These are phyloP conservation scores for Nothophaeocryptopus gaeumannii DNA, from an alignment of 2,329 filamentous ascomycete species.

Conservation along the genomic window DNA sequence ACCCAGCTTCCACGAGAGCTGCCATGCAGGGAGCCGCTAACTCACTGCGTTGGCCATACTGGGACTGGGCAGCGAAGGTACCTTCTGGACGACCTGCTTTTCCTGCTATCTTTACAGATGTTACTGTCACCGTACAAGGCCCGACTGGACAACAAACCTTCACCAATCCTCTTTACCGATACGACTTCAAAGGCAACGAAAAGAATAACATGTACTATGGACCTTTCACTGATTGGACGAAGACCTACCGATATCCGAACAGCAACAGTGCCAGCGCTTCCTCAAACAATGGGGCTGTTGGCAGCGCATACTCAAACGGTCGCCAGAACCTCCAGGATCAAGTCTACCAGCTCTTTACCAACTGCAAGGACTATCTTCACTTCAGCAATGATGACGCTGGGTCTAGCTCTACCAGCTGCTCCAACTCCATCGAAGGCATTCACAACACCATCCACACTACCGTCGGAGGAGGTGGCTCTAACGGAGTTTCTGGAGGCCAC, in stretches of 20 bases:
- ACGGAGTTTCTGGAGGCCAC: slow-evolving; percentile 49
- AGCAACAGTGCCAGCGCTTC: slow-evolving; percentile 19
- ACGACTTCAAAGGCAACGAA: slow-evolving; percentile 23
- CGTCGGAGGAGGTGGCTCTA: slow-evolving; percentile 26
- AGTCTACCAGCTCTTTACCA: slow-evolving; percentile 33
- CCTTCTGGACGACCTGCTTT: slow-evolving; percentile 13
- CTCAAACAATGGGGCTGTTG: slow-evolving; percentile 16
- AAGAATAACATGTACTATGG: slow-evolving; percentile 19
- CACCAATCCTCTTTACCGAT: slow-evolving; percentile 31
- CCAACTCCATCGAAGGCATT: slow-evolving; percentile 36
- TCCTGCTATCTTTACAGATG: slow-evolving; percentile 24
- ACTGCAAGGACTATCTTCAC: slow-evolving; percentile 32
- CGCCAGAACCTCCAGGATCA: slow-evolving; percentile 29
- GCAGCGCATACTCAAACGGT: slow-evolving; percentile 19
- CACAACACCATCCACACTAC: slow-evolving; percentile 37
- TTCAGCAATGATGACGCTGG: slow-evolving; percentile 32
- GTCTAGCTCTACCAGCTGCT: slow-evolving; percentile 24
- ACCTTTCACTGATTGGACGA: slow-evolving; percentile 24
- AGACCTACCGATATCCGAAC: slow-evolving; percentile 27
- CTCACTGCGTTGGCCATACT: slow-evolving; percentile 28
- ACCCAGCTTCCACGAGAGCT: slow-evolving; percentile 9
- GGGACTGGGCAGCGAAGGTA: slow-evolving; percentile 29
- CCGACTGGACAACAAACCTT: slow-evolving; percentile 21
- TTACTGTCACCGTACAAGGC: slow-evolving; percentile 23
- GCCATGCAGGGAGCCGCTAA: slow-evolving; percentile 23